Evolutionary conservation across 345 rosid genomes (phyloP), one percentile per base, ranked within the genome.

Genomic region (Odontarrhena argentea): DNA sequence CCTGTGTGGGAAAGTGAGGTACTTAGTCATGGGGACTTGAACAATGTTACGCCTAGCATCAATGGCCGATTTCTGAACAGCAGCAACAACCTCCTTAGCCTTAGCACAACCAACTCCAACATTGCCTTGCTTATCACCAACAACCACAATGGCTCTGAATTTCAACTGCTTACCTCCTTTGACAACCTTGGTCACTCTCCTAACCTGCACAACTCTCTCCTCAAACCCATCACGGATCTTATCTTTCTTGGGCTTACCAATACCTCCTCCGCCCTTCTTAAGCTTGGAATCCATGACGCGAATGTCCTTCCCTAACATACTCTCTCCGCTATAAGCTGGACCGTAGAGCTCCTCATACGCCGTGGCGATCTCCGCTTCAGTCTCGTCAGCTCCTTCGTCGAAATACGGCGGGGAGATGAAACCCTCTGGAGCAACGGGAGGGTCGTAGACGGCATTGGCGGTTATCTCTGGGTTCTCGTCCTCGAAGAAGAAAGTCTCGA

Each of bases 21-120:
- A 86, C 78, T 89, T 93, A 22, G 97, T 93, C 92, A 90, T 80
- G 6, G 96, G 97, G 34, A 90, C 97, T 1, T 86, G 68, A 57
- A 90, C 74, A 2, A 93, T 56, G 13, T 93, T 90, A 72, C 92
- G 69, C 69, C 98, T 80, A 4, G 97, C 98, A 61, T 93, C 77
- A 45, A 82, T 68, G 0, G 89, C 86, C 3, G 94, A 81, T 78
- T 90, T 93, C 73, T 90, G 90, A 24, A 86, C 92, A 65, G 96
- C 97, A 48, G 75, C 80, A 7, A 85, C 79, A 30, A 88, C 92
- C 58, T 88, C 97, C 70, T 80, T 93, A 49, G 96, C 96, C 77
- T 93, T 88, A 9, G 88, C 92, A 37, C 92, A 92, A 0, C 97
- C 97, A 45, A 93, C 96, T 13, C 98, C 95, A 1, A 93, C 97